Evolutionary conservation across 73 alveolate species (phyloP).

Genomic region (Urostyla sp.): DNA sequence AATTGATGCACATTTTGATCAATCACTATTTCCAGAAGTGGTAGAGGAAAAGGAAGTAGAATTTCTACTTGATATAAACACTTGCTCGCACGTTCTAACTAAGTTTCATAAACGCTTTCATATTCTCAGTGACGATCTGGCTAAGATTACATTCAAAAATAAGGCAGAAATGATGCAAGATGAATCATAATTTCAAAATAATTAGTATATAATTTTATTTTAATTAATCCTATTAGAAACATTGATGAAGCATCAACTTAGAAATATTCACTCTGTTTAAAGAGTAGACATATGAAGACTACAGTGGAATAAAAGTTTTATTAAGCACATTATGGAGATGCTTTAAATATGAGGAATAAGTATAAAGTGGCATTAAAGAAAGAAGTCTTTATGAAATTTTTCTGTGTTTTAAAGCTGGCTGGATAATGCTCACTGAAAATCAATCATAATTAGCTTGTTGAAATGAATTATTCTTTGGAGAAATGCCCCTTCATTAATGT

Average conservation of each 20-base stretch:
- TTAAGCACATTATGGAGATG: constrained; percentile 1
- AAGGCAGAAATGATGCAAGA: not conserved
- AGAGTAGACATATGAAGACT: constrained; percentile 5
- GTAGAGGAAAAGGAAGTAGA: constrained; percentile 39
- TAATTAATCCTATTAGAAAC: too few species aligned
- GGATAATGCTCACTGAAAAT: constrained; percentile 26
- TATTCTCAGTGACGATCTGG: constrained; percentile 29
- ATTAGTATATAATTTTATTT: too few species aligned
- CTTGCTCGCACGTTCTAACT: constrained; percentile 15
- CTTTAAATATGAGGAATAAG: constrained; percentile 18
- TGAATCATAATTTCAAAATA: not conserved
- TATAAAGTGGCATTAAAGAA: constrained; percentile 42
- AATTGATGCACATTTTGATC: constrained; percentile 49
- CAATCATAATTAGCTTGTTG: constrained; percentile 18
- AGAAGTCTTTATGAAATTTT: constrained; percentile 24
- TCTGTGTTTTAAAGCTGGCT: constrained; percentile 7
- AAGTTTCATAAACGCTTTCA: constrained; percentile 39
- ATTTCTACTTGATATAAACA: constrained; percentile 24
- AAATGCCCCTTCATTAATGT: constrained; percentile 14
- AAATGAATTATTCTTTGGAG: constrained; percentile 35
- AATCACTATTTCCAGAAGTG: constrained; percentile 41
- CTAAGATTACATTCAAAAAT: constrained; percentile 8
- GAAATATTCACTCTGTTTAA: not conserved
- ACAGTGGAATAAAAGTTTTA: not conserved
- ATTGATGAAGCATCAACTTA: not conserved